phyloP scores from a whole-genome alignment of 805 yeast genomes.

The Teunomyces cretensis region DNA sequence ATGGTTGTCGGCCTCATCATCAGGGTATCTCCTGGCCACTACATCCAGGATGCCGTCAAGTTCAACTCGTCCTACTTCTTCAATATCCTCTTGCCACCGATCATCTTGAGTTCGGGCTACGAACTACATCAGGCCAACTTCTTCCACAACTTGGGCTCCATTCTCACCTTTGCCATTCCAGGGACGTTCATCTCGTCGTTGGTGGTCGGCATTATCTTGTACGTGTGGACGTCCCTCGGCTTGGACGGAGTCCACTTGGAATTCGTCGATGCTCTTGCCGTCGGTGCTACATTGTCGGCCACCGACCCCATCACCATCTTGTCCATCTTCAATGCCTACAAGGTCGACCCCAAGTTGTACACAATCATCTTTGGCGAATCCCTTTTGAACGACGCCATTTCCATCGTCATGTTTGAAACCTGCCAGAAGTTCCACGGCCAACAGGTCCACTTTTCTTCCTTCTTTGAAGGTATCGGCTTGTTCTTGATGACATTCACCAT shows the following conservation, averaged over 20 bases:
- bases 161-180: conserved; percentile 91
- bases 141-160: conserved; percentile 87
- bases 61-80: conserved; percentile 93
- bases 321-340: conserved; percentile 94
- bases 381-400: conserved; percentile 91
- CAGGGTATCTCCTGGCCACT: conserved; percentile 91
- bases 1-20: conserved; percentile 93
- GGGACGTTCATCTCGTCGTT: conserved; percentile 93
- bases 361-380: conserved; percentile 98
- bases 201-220: conserved; percentile 85
- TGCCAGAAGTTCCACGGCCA: conserved; percentile 95
- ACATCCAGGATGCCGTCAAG: conserved; percentile 94
- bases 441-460: conserved; percentile 63
- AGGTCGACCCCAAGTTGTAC: conserved; percentile 95
- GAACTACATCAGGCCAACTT: conserved; percentile 95
- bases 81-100: conserved; percentile 92
- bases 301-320: conserved; percentile 98
- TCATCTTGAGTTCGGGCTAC: conserved; percentile 93
- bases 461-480: conserved; percentile 91
- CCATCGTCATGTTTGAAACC: conserved; percentile 98
- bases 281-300: conserved; percentile 96
- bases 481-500: conserved; percentile 92
- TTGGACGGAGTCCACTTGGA: conserved; percentile 85
- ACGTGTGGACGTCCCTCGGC: conserved; percentile 88
- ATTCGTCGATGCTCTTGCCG: conserved; percentile 95